phyloP scores from a whole-genome alignment of 495 filamentous ascomycete species.

The Annulohypoxylon nitens region DNA sequence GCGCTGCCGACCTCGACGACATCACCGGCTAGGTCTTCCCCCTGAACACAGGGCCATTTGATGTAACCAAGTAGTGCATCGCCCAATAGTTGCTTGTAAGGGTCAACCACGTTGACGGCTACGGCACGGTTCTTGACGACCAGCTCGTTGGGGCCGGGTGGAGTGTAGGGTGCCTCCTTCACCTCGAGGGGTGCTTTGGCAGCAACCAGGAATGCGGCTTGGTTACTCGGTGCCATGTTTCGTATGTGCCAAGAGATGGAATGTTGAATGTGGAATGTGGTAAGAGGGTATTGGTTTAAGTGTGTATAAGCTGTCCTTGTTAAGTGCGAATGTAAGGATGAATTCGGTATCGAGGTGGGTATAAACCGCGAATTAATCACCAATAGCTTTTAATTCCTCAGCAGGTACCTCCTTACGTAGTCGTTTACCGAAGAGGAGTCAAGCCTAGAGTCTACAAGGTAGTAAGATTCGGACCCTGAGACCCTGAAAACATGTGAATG shows the following conservation, averaged over 20 bases:
- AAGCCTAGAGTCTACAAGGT: not conserved
- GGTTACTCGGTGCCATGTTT: slow-evolving; percentile 38
- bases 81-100: slow-evolving; percentile 51
- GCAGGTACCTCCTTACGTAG: not conserved
- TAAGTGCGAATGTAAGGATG: slow-evolving; percentile 1
- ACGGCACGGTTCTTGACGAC: slow-evolving; percentile 48
- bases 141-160: slow-evolving; percentile 22
- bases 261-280: not conserved
- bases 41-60: slow-evolving; percentile 53
- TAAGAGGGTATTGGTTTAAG: slow-evolving; percentile 1
- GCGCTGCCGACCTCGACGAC: slow-evolving; percentile 59
- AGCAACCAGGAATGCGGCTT: slow-evolving; percentile 25
- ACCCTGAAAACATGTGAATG: not conserved
- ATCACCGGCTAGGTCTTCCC: slow-evolving; percentile 63
- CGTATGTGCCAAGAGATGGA: slow-evolving; percentile 24
- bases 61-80: slow-evolving; percentile 54
- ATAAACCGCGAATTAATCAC: slow-evolving; percentile 5
- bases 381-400: not conserved
- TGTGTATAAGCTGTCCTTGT: not conserved
- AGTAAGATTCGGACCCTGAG: not conserved
- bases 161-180: slow-evolving; percentile 27
- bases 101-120: slow-evolving; percentile 58
- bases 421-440: not conserved
- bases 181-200: slow-evolving; percentile 19
- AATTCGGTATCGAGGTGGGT: slow-evolving; percentile 7